Evolutionary conservation across 2,329 filamentous ascomycete genomes (phyloP).

Genomic region (Coniella lustricola): DNA sequence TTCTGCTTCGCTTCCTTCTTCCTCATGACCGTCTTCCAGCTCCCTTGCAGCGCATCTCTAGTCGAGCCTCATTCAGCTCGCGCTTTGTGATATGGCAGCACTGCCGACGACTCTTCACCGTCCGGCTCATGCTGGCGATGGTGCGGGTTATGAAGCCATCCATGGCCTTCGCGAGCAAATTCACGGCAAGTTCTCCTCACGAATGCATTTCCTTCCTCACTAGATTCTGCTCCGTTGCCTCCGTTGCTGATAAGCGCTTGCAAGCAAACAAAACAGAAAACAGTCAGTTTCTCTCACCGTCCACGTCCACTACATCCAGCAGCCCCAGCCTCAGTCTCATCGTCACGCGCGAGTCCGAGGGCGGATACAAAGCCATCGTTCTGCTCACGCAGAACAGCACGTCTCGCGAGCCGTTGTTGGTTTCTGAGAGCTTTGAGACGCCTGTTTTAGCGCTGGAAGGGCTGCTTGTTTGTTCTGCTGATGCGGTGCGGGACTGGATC

Average conservation of each 20-base stretch:
- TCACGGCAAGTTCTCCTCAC: constrained; percentile 5
- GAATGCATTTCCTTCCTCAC: no score
- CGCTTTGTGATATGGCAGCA: not conserved
- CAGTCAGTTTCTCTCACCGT: constrained; percentile 22
- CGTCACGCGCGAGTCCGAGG: constrained; percentile 20
- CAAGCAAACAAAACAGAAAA: no score
- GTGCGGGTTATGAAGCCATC: constrained; percentile 1
- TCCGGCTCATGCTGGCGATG: no score
- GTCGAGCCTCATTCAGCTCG: constrained; percentile 1
- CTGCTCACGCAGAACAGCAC: constrained; percentile 18
- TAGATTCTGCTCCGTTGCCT: no score
- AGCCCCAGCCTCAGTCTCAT: constrained; percentile 15
- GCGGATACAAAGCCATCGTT: constrained; percentile 22
- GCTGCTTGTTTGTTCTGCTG: constrained; percentile 33
- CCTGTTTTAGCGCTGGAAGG: constrained; percentile 27
- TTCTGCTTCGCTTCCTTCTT: not conserved
- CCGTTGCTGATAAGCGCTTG: no score
- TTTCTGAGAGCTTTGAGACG: constrained; percentile 24
- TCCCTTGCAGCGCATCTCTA: constrained; percentile 1
- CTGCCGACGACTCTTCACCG: no score
- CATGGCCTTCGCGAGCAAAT: constrained; percentile 9
- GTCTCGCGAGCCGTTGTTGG: constrained; percentile 23
- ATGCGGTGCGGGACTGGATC: constrained; percentile 28
- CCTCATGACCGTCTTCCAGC: constrained; percentile 13
- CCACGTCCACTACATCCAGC: constrained; percentile 17